Conservation (phyloP, 768 basidiomycete genomes). For the Termitomyces eurrhizus region DNA sequence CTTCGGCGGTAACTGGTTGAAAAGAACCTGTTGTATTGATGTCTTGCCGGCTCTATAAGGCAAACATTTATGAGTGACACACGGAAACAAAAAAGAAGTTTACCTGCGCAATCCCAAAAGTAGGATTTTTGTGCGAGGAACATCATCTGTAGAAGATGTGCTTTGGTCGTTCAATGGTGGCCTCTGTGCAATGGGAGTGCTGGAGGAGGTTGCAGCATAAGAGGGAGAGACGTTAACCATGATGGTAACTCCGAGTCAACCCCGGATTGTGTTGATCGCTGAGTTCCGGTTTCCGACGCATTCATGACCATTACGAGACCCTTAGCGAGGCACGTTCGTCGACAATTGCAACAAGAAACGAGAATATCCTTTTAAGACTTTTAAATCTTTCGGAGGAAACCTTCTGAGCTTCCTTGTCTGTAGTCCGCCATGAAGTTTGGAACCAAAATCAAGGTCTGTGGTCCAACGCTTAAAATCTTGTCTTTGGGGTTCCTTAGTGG, state of each 20-base stretch:
- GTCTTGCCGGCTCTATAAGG: constrained; percentile 83
- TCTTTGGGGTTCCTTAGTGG: neutral
- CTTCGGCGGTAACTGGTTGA: constrained; percentile 77
- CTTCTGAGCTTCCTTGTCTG: neutral
- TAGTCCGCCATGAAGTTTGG: constrained; percentile 69
- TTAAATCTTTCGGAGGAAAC: neutral
- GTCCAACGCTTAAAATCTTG: neutral
- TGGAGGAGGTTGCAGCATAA: constrained; percentile 29
- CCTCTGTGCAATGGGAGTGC: constrained; percentile 20
- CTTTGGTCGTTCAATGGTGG: constrained; percentile 26
- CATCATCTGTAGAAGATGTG: constrained; percentile 16
- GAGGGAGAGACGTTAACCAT: constrained; percentile 23
- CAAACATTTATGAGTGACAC: constrained; percentile 4
- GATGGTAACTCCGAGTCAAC: constrained; percentile 13
- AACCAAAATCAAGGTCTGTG: constrained; percentile 51
- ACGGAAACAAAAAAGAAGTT: constrained; percentile 1
- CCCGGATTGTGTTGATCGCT: neutral
- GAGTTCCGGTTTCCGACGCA: neutral
- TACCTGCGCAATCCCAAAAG: constrained; percentile 71
- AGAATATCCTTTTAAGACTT: neutral
- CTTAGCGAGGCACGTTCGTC: neutral
- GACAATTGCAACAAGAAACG: neutral
- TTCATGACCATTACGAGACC: neutral
- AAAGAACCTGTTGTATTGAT: constrained; percentile 88
- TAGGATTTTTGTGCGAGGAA: constrained; percentile 62